phyloP scores from a whole-genome alignment of 179 eudicot species.

The Beta lomatogona region DNA sequence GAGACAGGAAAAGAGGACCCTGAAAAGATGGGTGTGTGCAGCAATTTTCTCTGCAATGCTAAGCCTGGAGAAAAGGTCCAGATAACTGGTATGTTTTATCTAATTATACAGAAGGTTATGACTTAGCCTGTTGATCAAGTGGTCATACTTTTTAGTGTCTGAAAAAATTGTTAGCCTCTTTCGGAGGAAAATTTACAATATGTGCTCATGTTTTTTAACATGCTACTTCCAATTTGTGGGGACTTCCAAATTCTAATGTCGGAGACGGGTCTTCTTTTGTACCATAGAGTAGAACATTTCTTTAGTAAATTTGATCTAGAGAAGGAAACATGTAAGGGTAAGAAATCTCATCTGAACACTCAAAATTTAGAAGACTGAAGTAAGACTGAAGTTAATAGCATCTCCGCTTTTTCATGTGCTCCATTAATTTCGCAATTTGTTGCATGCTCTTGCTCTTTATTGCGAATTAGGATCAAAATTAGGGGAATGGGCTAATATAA shows the following conservation, averaged over 20 bases:
- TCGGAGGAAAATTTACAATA: neutral
- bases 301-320: no score
- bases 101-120: neutral
- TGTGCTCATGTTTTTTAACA: neutral
- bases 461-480: neutral
- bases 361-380: no score
- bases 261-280: no score
- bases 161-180: neutral
- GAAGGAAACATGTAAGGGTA: no score
- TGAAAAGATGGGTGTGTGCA: conserved; percentile 78
- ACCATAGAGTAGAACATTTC: no score
- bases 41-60: conserved; percentile 83
- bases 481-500: neutral
- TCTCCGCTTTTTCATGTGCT: no score
- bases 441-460: neutral
- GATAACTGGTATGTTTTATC: conserved; percentile 60
- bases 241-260: no score
- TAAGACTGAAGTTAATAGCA: no score
- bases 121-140: conserved; percentile 5
- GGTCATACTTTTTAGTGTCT: neutral
- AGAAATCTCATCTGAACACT: no score
- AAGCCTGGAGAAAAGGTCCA: conserved; percentile 95
- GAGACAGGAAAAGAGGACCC: conserved; percentile 94
- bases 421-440: neutral
- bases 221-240: neutral